Percentiles rank a stretch among this genome's conserved stretches.
Evolutionary conservation across 805 yeast genomes (phyloP).

Genomic region (Jamesozyma lodderae): DNA sequence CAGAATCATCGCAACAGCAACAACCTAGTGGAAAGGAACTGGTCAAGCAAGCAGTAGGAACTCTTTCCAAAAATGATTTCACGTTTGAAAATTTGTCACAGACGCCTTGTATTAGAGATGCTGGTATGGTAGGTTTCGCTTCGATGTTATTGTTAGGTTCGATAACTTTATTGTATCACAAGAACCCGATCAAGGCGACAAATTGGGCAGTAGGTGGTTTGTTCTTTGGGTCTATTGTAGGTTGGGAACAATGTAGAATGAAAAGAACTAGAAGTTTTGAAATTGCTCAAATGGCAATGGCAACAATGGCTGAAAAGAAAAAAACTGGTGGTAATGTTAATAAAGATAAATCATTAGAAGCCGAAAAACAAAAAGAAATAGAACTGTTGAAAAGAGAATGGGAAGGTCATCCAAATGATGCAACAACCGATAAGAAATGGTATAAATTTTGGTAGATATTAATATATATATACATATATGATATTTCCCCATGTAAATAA

Average conservation of each 20-base stretch:
- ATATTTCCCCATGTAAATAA: background rate
- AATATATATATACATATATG: background rate
- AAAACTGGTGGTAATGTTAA: no score
- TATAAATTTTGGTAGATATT: conserved; percentile 30
- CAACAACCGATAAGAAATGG: conserved; percentile 16
- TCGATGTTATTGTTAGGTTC: conserved; percentile 56
- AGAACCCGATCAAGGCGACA: conserved; percentile 49
- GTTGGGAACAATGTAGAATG: conserved; percentile 89
- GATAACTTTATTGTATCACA: conserved; percentile 58
- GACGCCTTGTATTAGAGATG: conserved; percentile 75
- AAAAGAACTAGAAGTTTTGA: conserved; percentile 56
- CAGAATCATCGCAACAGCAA: conserved; percentile 13
- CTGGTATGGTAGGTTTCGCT: conserved; percentile 60
- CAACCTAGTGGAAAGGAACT: conserved; percentile 16
- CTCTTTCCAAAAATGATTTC: conserved; percentile 44
- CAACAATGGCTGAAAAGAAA: conserved; percentile 28
- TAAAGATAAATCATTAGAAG: conserved; percentile 16
- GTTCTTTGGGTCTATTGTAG: conserved; percentile 66
- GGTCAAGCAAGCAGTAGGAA: conserved; percentile 34
- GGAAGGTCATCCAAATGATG: conserved; percentile 7
- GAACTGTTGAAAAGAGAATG: conserved; percentile 15
- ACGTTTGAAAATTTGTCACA: conserved; percentile 39
- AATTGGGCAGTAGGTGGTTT: conserved; percentile 84
- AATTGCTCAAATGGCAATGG: conserved; percentile 62
- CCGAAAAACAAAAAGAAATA: conserved; percentile 8